Conservation (phyloP, 2,329 filamentous ascomycete genomes). For the Microascus cirrosus region DNA sequence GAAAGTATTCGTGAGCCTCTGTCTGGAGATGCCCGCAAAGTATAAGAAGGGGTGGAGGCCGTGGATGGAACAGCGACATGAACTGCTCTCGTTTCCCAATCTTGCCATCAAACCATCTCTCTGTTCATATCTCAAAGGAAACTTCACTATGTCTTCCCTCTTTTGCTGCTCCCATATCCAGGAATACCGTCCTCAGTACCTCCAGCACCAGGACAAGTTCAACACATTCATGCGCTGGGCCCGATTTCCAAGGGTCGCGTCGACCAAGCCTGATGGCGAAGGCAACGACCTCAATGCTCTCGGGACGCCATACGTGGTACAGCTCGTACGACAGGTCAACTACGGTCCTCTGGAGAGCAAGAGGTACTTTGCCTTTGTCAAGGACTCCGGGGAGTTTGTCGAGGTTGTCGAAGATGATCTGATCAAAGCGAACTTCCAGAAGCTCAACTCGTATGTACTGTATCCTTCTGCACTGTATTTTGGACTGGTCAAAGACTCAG, state of each 20-base stretch:
- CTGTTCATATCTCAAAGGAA: background rate
- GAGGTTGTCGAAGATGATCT: slow-evolving; percentile 24
- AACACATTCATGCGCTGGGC: slow-evolving; percentile 18
- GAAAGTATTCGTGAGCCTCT: no score
- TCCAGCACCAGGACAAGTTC: slow-evolving; percentile 15
- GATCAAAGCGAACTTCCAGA: slow-evolving; percentile 29
- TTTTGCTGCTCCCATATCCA: slow-evolving; percentile 14
- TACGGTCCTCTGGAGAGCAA: slow-evolving; percentile 29
- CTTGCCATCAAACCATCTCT: background rate
- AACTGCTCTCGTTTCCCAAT: background rate
- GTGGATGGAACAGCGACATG: no score
- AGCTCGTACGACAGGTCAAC: slow-evolving; percentile 32
- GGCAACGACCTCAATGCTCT: slow-evolving; percentile 5
- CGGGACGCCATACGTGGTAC: slow-evolving; percentile 18
- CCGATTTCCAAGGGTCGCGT: slow-evolving; percentile 11
- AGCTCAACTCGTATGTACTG: slow-evolving; percentile 26
- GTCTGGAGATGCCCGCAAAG: no score
- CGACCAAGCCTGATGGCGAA: slow-evolving; percentile 4
- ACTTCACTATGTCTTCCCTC: slow-evolving; percentile 7
- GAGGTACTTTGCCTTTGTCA: slow-evolving; percentile 24
- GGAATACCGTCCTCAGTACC: slow-evolving; percentile 13
- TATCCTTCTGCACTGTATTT: background rate
- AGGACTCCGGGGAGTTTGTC: slow-evolving; percentile 12
- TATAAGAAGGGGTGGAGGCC: background rate
- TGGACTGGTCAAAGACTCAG: background rate